Evolutionary conservation across 129 eudicot species (phyloP).

Genomic region (Helianthus tuberosus): DNA sequence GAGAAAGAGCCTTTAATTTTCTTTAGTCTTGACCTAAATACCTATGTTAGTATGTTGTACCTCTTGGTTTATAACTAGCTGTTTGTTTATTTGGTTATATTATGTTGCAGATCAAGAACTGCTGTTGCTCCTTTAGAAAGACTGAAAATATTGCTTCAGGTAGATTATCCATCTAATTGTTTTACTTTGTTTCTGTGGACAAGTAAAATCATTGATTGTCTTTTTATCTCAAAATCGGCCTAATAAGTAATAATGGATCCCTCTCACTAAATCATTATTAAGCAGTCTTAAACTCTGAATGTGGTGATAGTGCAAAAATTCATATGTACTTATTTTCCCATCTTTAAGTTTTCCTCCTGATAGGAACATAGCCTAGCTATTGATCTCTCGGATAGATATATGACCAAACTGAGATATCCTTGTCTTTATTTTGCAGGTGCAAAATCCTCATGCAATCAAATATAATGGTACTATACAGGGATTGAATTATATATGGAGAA

Average conservation of each 20-base stretch:
- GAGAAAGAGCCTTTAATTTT: conserved; percentile 5
- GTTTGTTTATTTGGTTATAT: conserved; percentile 16
- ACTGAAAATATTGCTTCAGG: conserved; percentile 87
- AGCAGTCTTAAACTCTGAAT: too few species aligned
- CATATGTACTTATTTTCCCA: not conserved
- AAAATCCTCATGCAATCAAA: conserved; percentile 88
- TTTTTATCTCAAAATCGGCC: not conserved
- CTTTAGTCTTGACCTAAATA: not conserved
- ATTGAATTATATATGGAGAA: conserved; percentile 83
- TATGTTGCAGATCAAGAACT: conserved; percentile 79
- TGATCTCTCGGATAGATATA: conserved; percentile 2
- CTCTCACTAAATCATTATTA: not conserved
- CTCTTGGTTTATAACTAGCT: not conserved
- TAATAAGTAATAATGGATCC: not conserved
- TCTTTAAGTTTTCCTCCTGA: not conserved
- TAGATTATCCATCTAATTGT: conserved; percentile 26
- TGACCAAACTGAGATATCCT: conserved; percentile 9
- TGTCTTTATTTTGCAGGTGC: conserved; percentile 61
- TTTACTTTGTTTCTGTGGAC: conserved; percentile 6
- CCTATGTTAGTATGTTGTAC: not conserved
- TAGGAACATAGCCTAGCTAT: not conserved
- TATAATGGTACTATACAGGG: conserved; percentile 95
- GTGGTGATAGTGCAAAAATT: not conserved
- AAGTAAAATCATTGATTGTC: not conserved
- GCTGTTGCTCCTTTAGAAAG: conserved; percentile 98